Evolutionary conservation across 2,329 filamentous ascomycete genomes (phyloP).

Genomic region (Fusarium sp.): DNA sequence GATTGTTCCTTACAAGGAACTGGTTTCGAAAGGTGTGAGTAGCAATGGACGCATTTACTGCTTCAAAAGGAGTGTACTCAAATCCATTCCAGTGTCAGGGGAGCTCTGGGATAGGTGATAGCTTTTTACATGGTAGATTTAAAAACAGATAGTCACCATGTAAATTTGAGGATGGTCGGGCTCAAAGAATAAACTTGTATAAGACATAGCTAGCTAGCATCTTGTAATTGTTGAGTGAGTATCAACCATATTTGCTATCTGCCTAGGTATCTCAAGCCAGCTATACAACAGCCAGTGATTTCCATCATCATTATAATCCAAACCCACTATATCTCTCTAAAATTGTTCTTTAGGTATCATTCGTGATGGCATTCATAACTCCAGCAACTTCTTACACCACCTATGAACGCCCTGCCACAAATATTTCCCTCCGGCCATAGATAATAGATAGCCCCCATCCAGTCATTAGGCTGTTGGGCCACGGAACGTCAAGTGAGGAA

Average conservation of each 20-base stretch:
- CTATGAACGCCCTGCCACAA: constrained; percentile 40
- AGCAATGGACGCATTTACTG: background rate
- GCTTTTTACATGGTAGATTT: constrained; percentile 16
- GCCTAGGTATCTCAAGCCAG: background rate
- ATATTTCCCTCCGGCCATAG: background rate
- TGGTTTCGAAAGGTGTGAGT: background rate
- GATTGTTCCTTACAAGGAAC: background rate
- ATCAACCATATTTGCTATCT: background rate
- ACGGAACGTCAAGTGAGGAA: constrained; percentile 12
- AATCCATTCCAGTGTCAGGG: constrained; percentile 6
- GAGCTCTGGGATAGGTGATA: constrained; percentile 16
- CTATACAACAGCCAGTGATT: background rate
- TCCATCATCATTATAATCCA: constrained; percentile 14
- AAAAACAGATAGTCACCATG: constrained; percentile 5
- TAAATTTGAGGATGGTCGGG: constrained; percentile 5
- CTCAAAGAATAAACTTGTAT: constrained; percentile 26
- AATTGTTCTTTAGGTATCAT: constrained; percentile 35
- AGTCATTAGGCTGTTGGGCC: constrained; percentile 23
- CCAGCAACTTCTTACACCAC: constrained; percentile 24
- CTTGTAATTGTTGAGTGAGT: background rate
- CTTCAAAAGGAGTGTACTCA: constrained; percentile 12
- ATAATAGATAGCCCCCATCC: constrained; percentile 23
- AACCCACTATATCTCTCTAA: constrained; percentile 26
- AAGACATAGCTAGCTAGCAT: constrained; percentile 6
- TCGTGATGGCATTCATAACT: constrained; percentile 34